phyloP scores from a whole-genome alignment of 2,329 filamentous ascomycete species.

The Endothia cerciana region DNA sequence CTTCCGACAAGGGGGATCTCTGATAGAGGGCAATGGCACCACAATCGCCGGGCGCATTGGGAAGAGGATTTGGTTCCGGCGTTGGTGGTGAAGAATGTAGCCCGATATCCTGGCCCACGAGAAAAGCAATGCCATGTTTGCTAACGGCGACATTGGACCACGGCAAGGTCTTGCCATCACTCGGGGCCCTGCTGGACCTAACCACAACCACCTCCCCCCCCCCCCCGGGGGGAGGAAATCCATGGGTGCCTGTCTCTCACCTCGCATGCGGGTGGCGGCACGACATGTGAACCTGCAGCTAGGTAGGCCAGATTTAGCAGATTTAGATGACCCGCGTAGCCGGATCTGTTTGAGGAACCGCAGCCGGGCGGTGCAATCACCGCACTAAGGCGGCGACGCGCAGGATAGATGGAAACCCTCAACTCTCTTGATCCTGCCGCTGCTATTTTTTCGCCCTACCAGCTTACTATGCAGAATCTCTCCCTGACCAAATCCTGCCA shows the following conservation, averaged over 20 bases:
- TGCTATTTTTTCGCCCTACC: conserved; percentile 6
- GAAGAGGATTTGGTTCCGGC: background rate
- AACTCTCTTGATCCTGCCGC: conserved; percentile 11
- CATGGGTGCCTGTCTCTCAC: background rate
- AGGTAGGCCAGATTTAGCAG: background rate
- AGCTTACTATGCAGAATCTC: conserved; percentile 7
- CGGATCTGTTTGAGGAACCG: conserved; percentile 1
- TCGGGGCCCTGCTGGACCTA: background rate
- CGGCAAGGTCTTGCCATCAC: background rate
- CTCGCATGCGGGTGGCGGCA: background rate
- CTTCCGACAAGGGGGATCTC: background rate
- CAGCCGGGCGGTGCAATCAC: background rate
- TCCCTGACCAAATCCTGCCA: background rate
- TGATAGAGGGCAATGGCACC: background rate
- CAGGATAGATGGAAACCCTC: background rate
- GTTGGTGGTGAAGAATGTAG: conserved; percentile 5
- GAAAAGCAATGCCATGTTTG: background rate
- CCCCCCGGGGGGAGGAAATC: no score
- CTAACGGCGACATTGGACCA: conserved; percentile 11
- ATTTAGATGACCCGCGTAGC: background rate
- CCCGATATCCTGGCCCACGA: background rate
- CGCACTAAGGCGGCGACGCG: background rate
- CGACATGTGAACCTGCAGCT: conserved; percentile 7
- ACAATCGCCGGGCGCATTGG: background rate
- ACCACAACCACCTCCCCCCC: no score